phyloP scores from a whole-genome alignment of 345 rosid genomes.

The Aegle marmelos region DNA sequence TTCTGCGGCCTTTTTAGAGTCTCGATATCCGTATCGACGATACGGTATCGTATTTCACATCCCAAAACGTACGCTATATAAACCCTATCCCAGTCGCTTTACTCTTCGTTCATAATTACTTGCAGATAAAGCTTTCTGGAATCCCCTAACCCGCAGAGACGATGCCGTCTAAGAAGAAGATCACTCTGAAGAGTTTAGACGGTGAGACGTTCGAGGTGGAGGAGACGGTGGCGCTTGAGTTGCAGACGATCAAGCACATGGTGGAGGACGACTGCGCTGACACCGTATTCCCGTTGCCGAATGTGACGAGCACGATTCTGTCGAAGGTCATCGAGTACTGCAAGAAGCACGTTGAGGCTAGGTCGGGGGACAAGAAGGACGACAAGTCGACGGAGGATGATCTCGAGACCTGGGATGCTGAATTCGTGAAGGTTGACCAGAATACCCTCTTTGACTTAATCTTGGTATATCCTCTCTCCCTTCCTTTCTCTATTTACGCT shows the following conservation, averaged over 20 bases:
- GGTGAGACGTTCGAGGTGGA: constrained; percentile 58
- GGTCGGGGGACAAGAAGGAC: constrained; percentile 4
- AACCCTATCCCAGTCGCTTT: background rate
- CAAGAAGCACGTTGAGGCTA: constrained; percentile 46
- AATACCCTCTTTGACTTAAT: constrained; percentile 53
- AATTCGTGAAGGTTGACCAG: constrained; percentile 53
- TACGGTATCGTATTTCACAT: background rate
- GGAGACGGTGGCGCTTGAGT: constrained; percentile 46
- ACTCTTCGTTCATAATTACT: accelerated
- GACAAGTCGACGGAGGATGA: constrained; percentile 12
- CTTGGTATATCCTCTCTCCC: constrained; percentile 28
- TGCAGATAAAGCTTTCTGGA: accelerated
- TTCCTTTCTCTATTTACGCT: background rate
- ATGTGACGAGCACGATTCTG: constrained; percentile 51
- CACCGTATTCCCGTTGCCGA: constrained; percentile 52
- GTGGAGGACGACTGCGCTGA: constrained; percentile 57
- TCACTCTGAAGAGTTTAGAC: constrained; percentile 46
- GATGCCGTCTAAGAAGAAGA: constrained; percentile 24
- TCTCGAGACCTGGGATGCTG: constrained; percentile 46
- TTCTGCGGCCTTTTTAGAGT: too few relatives aligned
- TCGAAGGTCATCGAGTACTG: constrained; percentile 59
- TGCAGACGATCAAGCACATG: constrained; percentile 58
- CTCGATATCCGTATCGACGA: background rate
- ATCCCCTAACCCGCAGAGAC: background rate
- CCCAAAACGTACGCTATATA: background rate